Evolutionary conservation across 768 basidiomycete genomes (phyloP), one percentile per base, ranked within the genome.

Genomic region (Panaeolus cyanescens): DNA sequence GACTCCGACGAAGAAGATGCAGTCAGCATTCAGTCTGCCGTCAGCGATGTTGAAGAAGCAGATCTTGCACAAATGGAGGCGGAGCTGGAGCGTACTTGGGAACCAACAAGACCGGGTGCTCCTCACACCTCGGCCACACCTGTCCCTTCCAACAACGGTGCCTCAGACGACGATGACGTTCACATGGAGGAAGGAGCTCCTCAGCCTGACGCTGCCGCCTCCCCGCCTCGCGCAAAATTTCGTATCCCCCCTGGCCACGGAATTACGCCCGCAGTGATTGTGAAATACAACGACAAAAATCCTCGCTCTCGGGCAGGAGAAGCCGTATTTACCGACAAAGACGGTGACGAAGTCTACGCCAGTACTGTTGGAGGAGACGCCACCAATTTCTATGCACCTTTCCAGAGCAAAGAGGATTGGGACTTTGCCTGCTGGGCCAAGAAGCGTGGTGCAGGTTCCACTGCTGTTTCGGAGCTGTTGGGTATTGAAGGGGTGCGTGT

Each of bases 341-440:
- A n/a, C n/a, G n/a, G n/a, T n/a, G 59, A 60, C 54, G 7, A 9
- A 5, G 6, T 10, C 17, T 60, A 60, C 22, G 5, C 32, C 30
- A 30, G 53, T n/a, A 22, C n/a, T 4, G 59, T 60, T 12, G 50
- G 54, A 0, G 17, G 45, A 5, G 20, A 58, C n/a, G n/a, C n/a
- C 3, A n/a, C 19, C 0, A 71, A 68, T 57, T 42, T 13, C 0
- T 71, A 62, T 45, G 71, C 74, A 5, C 79, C 74, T 0, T 80
- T 80, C 62, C 75, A 0, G 34, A 71, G 22, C 34, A 77, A n/a
- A n/a, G n/a, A n/a, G 1, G 77, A 80, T 36, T 81, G 76, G 77
- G 75, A 77, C 59, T 20, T 80, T 28, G 78, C 74, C 2, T 54
- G 62, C n/a, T 80, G 80, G 79, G 77, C 75, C 1, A 80, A 80